phyloP scores from a whole-genome alignment of 2,329 filamentous ascomycete genomes.

The Pseudocercospora musae region DNA sequence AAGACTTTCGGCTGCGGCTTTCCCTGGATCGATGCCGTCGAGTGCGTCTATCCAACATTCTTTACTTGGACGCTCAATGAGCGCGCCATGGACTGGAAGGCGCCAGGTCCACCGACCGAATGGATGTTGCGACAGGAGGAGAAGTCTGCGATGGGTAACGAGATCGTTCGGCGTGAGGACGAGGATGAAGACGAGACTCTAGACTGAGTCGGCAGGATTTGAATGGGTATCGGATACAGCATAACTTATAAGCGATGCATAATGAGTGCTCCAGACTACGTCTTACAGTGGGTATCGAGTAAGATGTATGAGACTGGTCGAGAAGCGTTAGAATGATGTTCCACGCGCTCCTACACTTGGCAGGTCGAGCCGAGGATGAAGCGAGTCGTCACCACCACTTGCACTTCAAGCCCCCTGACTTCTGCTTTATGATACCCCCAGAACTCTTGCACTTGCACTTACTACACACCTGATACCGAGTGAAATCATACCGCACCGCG shows the following conservation, averaged over 20 bases:
- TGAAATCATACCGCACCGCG: no score
- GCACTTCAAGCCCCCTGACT: background rate
- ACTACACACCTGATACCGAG: no score
- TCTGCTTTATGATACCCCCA: no score
- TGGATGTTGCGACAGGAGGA: slow-evolving; percentile 26
- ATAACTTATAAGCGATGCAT: background rate
- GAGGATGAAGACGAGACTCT: background rate
- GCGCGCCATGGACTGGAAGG: slow-evolving; percentile 34
- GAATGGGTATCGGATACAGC: background rate
- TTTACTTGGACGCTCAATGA: slow-evolving; percentile 46
- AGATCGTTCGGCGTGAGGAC: background rate
- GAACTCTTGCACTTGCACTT: no score
- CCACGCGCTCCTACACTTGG: background rate
- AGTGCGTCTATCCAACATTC: slow-evolving; percentile 43
- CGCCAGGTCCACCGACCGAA: slow-evolving; percentile 27
- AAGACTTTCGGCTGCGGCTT: slow-evolving; percentile 31
- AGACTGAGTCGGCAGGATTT: background rate
- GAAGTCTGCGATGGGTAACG: background rate
- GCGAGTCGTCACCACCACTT: background rate
- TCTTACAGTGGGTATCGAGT: background rate
- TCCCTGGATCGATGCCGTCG: slow-evolving; percentile 39
- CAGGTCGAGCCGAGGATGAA: background rate
- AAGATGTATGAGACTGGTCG: background rate
- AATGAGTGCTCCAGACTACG: background rate
- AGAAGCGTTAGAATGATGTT: background rate